These are phyloP conservation scores for Fusarium abutilonis DNA, from an alignment of 2,329 filamentous ascomycete species.

Conservation along the genomic window DNA sequence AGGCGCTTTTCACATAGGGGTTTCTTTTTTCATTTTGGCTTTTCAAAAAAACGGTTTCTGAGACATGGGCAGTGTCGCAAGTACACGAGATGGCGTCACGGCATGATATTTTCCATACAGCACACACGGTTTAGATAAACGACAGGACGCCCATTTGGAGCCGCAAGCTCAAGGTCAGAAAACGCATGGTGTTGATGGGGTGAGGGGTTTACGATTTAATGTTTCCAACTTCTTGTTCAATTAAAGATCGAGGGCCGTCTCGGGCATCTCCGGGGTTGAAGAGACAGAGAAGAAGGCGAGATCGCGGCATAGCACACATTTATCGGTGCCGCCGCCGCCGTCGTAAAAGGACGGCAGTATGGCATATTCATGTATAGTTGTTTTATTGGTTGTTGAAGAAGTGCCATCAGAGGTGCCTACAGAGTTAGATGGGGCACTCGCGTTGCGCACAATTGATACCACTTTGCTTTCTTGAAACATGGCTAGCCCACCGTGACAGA, in stretches of 20 bases:
- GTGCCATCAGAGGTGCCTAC: conserved; percentile 7
- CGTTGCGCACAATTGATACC: conserved; percentile 43
- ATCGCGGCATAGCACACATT: conserved; percentile 25
- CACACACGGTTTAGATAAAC: conserved; percentile 42
- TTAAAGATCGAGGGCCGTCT: conserved; percentile 17
- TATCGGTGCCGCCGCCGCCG: background rate
- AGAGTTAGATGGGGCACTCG: conserved; percentile 24
- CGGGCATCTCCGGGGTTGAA: conserved; percentile 5
- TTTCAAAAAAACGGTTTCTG: conserved; percentile 21
- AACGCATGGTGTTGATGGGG: conserved; percentile 41
- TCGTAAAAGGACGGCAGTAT: conserved; percentile 11
- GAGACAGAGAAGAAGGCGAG: background rate
- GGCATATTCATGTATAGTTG: conserved; percentile 20
- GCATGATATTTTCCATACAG: conserved; percentile 26
- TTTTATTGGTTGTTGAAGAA: conserved; percentile 6
- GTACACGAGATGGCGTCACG: conserved; percentile 41
- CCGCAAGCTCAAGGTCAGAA: conserved; percentile 27
- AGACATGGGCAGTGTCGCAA: conserved; percentile 39
- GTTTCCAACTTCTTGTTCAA: conserved; percentile 26
- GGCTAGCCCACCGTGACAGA: no score
- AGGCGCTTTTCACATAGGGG: conserved; percentile 28
- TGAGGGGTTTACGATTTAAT: conserved; percentile 29
- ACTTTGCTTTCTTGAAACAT: conserved; percentile 27
- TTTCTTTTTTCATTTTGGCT: background rate
- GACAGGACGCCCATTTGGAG: conserved; percentile 28